These are phyloP conservation scores for Neurospora sp. DNA, from an alignment of 495 filamentous ascomycete species.

Conservation along the genomic window DNA sequence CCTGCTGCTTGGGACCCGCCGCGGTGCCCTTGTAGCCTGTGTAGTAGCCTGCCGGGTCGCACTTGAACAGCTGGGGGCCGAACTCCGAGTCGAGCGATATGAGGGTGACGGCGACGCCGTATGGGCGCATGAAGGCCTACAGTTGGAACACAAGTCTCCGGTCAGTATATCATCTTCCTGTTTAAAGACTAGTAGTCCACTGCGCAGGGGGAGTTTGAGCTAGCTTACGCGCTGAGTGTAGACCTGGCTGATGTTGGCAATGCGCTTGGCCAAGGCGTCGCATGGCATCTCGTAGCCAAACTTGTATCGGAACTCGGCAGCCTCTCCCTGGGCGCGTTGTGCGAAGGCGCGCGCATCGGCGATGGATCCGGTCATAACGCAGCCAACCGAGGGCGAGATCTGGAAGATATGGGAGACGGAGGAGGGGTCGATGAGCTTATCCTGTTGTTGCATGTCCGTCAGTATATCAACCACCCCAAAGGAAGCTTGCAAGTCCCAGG, in stretches of 20 bases:
- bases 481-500: constrained; percentile 2
- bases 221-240: constrained; percentile 86
- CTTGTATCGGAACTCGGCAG: constrained; percentile 96
- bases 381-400: constrained; percentile 90
- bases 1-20: constrained; percentile 93
- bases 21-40: constrained; percentile 97
- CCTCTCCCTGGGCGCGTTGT: constrained; percentile 85
- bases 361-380: constrained; percentile 97
- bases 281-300: constrained; percentile 99
- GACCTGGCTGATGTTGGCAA: constrained; percentile 98
- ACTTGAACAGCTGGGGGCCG: constrained; percentile 97
- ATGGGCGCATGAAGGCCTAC: constrained; percentile 95
- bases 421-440: constrained; percentile 95
- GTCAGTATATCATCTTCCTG: constrained; percentile 10
- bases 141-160: not conserved
- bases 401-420: constrained; percentile 97
- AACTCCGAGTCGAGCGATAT: constrained; percentile 88
- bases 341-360: constrained; percentile 91
- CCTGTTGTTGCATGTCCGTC: constrained; percentile 43
- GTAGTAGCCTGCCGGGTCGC: constrained; percentile 95
- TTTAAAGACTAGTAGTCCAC: not conserved
- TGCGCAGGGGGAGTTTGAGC: not conserved
- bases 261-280: constrained; percentile 87
- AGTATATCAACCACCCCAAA: constrained; percentile 11
- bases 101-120: constrained; percentile 88